phyloP scores from a whole-genome alignment of 805 yeast species.

The Candida sonorensis region DNA sequence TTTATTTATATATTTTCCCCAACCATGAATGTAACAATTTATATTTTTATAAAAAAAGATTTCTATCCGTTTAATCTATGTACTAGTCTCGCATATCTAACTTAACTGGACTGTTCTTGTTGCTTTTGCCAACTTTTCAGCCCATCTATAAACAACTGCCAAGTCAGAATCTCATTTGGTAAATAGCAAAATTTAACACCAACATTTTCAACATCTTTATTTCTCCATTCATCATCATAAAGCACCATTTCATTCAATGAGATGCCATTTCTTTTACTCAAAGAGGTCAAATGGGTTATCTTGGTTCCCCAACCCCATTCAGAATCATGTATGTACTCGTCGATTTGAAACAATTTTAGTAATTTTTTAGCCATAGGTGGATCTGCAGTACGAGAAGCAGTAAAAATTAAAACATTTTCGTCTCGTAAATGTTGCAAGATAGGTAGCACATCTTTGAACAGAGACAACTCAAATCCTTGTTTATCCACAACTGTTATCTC shows the following conservation, averaged over 20 bases:
- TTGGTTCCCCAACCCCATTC: constrained; percentile 70
- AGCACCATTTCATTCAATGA: constrained; percentile 43
- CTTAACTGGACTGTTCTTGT: no score
- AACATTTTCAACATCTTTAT: constrained; percentile 63
- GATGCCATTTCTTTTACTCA: constrained; percentile 41
- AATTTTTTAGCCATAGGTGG: constrained; percentile 71
- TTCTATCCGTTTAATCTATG: no score
- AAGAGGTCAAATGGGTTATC: constrained; percentile 45
- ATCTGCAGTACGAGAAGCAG: constrained; percentile 75
- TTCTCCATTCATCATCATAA: constrained; percentile 77
- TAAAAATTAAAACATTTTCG: constrained; percentile 45
- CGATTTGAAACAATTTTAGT: constrained; percentile 45
- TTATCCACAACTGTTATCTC: constrained; percentile 40
- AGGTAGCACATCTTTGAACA: constrained; percentile 63
- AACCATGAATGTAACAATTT: no score
- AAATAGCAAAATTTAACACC: constrained; percentile 69
- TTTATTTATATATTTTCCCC: no score
- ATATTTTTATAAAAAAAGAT: no score
- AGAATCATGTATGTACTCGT: constrained; percentile 45
- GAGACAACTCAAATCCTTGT: constrained; percentile 45
- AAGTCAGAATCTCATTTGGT: constrained; percentile 47
- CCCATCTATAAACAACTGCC: constrained; percentile 44
- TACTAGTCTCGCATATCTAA: no score
- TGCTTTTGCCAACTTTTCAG: constrained; percentile 29
- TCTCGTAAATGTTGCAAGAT: constrained; percentile 48